These are phyloP conservation scores for Pythium guiyangense DNA, from an alignment of 352 stramenopile species.

Conservation along the genomic window DNA sequence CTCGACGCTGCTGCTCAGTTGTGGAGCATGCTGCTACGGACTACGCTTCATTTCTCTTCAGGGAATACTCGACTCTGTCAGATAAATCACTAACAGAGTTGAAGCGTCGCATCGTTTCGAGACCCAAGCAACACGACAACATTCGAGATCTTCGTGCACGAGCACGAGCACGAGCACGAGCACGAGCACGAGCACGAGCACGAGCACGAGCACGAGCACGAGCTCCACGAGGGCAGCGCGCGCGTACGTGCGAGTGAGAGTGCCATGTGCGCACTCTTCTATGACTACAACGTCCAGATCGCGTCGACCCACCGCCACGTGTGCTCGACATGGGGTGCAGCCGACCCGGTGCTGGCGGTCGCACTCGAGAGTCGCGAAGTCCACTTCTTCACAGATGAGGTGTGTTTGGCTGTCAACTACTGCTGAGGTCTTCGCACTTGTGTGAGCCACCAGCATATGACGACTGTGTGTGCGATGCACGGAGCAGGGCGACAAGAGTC, in stretches of 20 bases:
- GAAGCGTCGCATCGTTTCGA: conserved; percentile 8
- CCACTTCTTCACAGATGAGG: conserved; percentile 90
- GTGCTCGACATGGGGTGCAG: conserved; percentile 77
- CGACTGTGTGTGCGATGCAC: neutral
- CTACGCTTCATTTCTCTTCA: neutral
- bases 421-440: neutral
- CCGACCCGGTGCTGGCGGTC: conserved; percentile 78
- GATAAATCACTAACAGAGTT: too few species aligned
- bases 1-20: neutral
- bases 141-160: neutral
- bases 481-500: conserved; percentile 62
- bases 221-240: neutral
- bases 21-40: neutral
- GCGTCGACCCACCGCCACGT: conserved; percentile 63
- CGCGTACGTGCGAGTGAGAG: too few species aligned
- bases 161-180: neutral
- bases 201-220: too few species aligned
- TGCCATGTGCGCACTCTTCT: conserved; percentile 61
- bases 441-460: neutral
- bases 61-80: too few species aligned
- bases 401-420: conserved; percentile 12
- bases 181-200: neutral
- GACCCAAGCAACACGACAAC: neutral
- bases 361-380: conserved; percentile 80
- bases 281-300: conserved; percentile 76